These are phyloP conservation scores for Pseudogymnoascus sp. DNA, from an alignment of 2,329 filamentous ascomycete genomes.

Conservation along the genomic window DNA sequence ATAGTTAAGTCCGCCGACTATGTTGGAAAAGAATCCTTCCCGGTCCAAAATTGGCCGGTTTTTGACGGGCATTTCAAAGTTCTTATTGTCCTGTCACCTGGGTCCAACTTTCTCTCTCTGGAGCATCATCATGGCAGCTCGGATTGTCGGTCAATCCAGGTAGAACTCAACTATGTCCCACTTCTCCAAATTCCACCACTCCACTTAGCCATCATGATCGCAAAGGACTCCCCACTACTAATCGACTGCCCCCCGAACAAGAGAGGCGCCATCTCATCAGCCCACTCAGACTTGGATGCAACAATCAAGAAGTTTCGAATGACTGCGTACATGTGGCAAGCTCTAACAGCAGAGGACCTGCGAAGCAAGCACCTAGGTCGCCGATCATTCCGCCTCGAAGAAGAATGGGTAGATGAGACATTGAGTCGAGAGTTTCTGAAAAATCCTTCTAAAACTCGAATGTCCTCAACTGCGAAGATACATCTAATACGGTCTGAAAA, in stretches of 20 bases:
- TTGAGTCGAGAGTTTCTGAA: constrained; percentile 36
- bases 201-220: constrained; percentile 60
- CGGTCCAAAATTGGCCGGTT: constrained; percentile 56
- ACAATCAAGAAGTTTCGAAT: constrained; percentile 64
- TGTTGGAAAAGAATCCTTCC: constrained; percentile 38
- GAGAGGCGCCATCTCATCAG: constrained; percentile 44
- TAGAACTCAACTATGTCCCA: constrained; percentile 43
- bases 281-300: constrained; percentile 44
- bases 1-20: constrained; percentile 20
- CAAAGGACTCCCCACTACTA: constrained; percentile 58
- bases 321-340: constrained; percentile 69
- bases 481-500: constrained; percentile 58
- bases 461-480: constrained; percentile 45
- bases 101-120: constrained; percentile 54
- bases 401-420: constrained; percentile 62
- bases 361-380: constrained; percentile 58
- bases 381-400: constrained; percentile 63
- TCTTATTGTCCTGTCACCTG: constrained; percentile 55
- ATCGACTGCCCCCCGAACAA: constrained; percentile 59
- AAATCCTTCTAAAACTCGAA: background rate
- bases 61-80: constrained; percentile 59
- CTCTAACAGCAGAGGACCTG: constrained; percentile 68
- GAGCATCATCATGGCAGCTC: constrained; percentile 54
- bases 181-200: constrained; percentile 52
- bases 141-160: constrained; percentile 36